These are phyloP conservation scores for Fusarium sacchari DNA, from an alignment of 2,329 filamentous ascomycete genomes.

Conservation along the genomic window DNA sequence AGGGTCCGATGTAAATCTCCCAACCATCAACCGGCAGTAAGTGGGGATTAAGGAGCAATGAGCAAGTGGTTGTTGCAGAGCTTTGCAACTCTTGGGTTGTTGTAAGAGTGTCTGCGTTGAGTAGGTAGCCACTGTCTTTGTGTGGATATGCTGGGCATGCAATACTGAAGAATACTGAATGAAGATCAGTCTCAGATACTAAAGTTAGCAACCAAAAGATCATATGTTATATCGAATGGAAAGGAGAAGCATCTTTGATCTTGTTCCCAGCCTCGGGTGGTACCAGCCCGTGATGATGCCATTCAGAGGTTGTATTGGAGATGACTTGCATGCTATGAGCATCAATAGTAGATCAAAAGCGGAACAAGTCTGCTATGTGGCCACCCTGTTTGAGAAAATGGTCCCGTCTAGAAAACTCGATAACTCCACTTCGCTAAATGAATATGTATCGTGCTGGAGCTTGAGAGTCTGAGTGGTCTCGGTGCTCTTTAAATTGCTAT, in stretches of 20 bases:
- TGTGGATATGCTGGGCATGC: neutral
- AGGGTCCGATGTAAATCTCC: neutral
- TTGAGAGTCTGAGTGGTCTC: constrained; percentile 18
- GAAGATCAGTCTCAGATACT: neutral
- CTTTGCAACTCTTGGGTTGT: neutral
- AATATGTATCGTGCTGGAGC: neutral
- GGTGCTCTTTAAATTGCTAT: constrained; percentile 40
- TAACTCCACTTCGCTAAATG: constrained; percentile 19
- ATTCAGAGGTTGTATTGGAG: constrained; percentile 3
- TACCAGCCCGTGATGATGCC: constrained; percentile 1
- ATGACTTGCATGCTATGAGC: constrained; percentile 8
- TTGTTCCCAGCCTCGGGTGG: neutral
- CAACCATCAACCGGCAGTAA: neutral
- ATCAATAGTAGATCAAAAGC: constrained; percentile 23
- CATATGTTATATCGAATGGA: neutral
- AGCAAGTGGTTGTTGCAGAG: neutral
- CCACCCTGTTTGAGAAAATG: constrained; percentile 25
- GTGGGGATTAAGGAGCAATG: neutral
- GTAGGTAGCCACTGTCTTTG: neutral
- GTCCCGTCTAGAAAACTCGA: constrained; percentile 15
- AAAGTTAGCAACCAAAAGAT: neutral
- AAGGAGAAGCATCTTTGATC: neutral
- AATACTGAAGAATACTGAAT: too few relatives aligned
- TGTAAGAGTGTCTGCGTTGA: neutral
- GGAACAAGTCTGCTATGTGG: constrained; percentile 40